These are phyloP conservation scores for Quercus rubra DNA, from an alignment of 306 rosid genomes.

Conservation along the genomic window DNA sequence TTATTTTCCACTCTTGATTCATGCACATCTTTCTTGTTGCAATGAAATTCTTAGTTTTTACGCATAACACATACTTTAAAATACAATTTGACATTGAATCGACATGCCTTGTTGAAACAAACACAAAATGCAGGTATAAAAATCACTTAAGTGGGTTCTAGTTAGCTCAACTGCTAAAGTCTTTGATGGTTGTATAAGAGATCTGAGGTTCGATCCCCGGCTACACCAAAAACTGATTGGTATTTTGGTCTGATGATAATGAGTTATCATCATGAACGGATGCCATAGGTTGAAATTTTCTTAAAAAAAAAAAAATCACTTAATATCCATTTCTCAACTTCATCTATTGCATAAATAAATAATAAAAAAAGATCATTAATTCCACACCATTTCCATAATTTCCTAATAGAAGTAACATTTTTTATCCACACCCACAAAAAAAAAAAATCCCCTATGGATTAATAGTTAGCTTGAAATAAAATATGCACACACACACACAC, in stretches of 20 bases:
- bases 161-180: no score
- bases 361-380: neutral
- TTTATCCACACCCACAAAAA: neutral
- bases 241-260: no score
- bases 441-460: no score
- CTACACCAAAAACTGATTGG: no score
- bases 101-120: neutral
- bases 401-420: neutral
- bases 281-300: no score
- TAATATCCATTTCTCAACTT: neutral
- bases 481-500: neutral
- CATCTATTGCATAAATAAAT: neutral
- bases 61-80: neutral
- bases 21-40: neutral
- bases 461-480: neutral
- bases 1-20: neutral
- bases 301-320: neutral
- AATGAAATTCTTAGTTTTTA: neutral
- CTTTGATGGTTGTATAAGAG: no score
- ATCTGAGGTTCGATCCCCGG: no score
- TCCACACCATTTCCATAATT: neutral
- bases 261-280: no score
- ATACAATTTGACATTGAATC: neutral
- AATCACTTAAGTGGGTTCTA: neutral
- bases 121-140: neutral